Base-by-base conservation (phyloP, 2,329 filamentous ascomycete genomes). In the Neocucurbitaria cava region DNA sequence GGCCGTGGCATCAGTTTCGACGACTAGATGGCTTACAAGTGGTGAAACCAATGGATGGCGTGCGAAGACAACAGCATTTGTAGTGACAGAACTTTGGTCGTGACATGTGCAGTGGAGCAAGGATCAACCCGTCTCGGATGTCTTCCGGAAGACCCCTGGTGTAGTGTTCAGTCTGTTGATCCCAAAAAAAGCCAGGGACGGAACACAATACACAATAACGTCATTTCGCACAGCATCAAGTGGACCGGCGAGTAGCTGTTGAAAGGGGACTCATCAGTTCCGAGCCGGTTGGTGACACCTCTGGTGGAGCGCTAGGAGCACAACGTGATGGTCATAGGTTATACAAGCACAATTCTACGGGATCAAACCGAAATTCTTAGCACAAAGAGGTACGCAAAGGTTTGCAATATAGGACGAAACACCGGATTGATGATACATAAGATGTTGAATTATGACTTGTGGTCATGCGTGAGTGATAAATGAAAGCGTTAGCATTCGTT, bases 61-160 rank as follows among this genome's bases (percentile, higher is more conserved):
- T 23, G 18, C 36, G 9, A 7, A 41, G 15, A 40, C 36, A 9
- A 23, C 17, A 28, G 10, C 4, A 11, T 36, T 50, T 23, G 33
- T 15, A 23, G 13, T 43, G 35, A 11, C 20, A 21, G 44, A 23
- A 43, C 31, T 5, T 26, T 33, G 39, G 13, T 20, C n/a, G 26
- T 31, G 21, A 51, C 20, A 41, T 48, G 36, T 24, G 31, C 48
- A 49, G 30, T 20, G 41, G 45, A 30, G 11, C 11, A 20, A 46
- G 46, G 52, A 21, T 42, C 38, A 40, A 15, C 43, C 44, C 55
- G 47, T 30, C 35, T 44, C 40, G 48, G 52, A 52, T 55, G 48
- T 51, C 45, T 47, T 42, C 38, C 3, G 39, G 7, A 3, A 36
- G 28, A 17, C 46, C 23, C 31, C 23, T 35, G 26, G 43, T 23